A percentile compares a stretch with the other conserved stretches of the same genome.
Evolutionary conservation across 352 stramenopile genomes (phyloP).

Genomic region (Globisporangium apiculatum): DNA sequence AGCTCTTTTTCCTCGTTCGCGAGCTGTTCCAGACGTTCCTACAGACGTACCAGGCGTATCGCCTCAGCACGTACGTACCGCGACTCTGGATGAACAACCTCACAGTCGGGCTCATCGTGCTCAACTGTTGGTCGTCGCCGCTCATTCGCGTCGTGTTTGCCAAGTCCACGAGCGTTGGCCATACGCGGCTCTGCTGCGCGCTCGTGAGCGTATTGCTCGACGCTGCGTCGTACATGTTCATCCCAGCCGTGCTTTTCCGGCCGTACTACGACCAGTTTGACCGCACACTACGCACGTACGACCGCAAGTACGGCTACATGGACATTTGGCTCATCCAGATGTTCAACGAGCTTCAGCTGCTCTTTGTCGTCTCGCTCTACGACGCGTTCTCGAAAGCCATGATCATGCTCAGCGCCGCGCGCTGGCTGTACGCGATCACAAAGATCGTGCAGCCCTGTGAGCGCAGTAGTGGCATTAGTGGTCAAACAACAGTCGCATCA

Average conservation of each 20-base stretch:
- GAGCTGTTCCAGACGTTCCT: conserved; percentile 22
- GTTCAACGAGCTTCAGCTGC: conserved; percentile 27
- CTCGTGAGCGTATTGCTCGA: conserved; percentile 24
- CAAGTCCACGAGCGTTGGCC: neutral
- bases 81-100: conserved; percentile 30
- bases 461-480: neutral
- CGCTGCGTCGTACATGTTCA: conserved; percentile 14
- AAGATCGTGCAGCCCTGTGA: conserved; percentile 6
- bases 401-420: conserved; percentile 21
- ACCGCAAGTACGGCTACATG: conserved; percentile 12
- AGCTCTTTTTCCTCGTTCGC: conserved; percentile 20
- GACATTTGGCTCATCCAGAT: conserved; percentile 24
- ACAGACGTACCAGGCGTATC: conserved; percentile 21
- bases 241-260: conserved; percentile 13
- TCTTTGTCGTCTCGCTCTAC: conserved; percentile 21
- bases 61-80: conserved; percentile 21
- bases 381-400: conserved; percentile 20
- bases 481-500: neutral
- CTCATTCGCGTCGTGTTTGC: neutral
- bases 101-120: conserved; percentile 21
- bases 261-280: conserved; percentile 19
- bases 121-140: conserved; percentile 26
- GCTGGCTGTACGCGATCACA: conserved; percentile 20
- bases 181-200: neutral
- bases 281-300: conserved; percentile 6